phyloP scores from a whole-genome alignment of 2,329 filamentous ascomycete species.

The Aspergillus persii region DNA sequence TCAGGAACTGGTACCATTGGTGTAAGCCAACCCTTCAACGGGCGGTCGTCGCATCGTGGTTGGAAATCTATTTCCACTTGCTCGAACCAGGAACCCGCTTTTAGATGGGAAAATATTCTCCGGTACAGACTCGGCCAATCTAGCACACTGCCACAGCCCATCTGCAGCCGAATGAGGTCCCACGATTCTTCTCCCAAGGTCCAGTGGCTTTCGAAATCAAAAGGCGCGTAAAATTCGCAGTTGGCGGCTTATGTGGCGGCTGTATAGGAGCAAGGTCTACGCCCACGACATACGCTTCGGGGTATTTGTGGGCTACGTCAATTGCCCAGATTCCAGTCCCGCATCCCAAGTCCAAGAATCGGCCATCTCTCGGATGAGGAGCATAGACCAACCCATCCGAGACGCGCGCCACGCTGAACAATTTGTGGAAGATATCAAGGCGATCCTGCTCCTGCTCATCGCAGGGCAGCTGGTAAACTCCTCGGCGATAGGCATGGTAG shows the following conservation, averaged over 20 bases:
- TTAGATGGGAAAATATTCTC: constrained; percentile 70
- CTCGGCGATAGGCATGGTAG: constrained; percentile 66
- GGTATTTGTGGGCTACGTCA: constrained; percentile 71
- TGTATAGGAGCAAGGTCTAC: constrained; percentile 63
- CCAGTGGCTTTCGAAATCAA: constrained; percentile 80
- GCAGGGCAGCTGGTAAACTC: constrained; percentile 73
- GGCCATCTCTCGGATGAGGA: constrained; percentile 41
- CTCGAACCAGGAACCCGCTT: constrained; percentile 75
- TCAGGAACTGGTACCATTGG: constrained; percentile 68
- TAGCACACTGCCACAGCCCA: constrained; percentile 73
- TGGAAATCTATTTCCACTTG: constrained; percentile 86
- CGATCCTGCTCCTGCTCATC: constrained; percentile 76
- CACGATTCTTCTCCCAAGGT: constrained; percentile 64
- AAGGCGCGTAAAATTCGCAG: constrained; percentile 63
- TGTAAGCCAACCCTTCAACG: constrained; percentile 57
- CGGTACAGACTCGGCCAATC: constrained; percentile 74
- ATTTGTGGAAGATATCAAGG: constrained; percentile 77
- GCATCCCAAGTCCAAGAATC: constrained; percentile 68
- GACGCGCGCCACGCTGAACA: constrained; percentile 65
- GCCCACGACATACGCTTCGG: constrained; percentile 58
- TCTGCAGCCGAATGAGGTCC: constrained; percentile 80
- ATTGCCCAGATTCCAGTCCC: constrained; percentile 92
- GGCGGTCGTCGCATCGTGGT: constrained; percentile 68
- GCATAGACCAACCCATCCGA: constrained; percentile 44
- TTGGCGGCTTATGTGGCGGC: constrained; percentile 68